Evolutionary conservation across 75 land plant species (phyloP).

Genomic region (Pseudotsuga menziesii): DNA sequence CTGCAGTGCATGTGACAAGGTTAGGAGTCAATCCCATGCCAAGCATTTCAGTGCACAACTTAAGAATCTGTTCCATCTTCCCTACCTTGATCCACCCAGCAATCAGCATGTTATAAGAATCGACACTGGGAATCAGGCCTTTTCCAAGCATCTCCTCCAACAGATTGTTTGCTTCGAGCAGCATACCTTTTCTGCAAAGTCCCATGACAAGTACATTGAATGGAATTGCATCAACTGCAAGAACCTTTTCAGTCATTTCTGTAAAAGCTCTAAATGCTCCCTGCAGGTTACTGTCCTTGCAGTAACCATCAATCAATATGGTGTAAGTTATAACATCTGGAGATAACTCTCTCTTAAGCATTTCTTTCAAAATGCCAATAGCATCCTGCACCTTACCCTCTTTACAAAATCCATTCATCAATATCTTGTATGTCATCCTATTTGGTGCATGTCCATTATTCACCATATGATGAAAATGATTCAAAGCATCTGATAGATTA

Average conservation of each 20-base stretch:
- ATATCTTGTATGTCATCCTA: conserved; percentile 11
- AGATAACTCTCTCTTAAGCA: conserved; percentile 13
- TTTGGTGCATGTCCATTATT: conserved; percentile 6
- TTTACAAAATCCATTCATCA: conserved; percentile 38
- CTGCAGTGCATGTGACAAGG: conserved; percentile 38
- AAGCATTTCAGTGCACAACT: conserved; percentile 42
- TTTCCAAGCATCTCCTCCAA: conserved; percentile 27
- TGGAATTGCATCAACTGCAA: conserved; percentile 45
- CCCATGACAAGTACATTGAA: conserved; percentile 60
- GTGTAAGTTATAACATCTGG: conserved; percentile 40
- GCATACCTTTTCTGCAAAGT: conserved; percentile 47
- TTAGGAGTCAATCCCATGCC: conserved; percentile 38
- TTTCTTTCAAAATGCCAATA: conserved; percentile 13
- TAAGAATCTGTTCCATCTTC: conserved; percentile 43
- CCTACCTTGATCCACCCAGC: conserved; percentile 56
- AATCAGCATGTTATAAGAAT: conserved; percentile 74
- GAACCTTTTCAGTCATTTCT: conserved; percentile 58
- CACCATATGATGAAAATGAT: conserved; percentile 16
- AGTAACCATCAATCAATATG: conserved; percentile 53
- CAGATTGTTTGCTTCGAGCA: conserved; percentile 36
- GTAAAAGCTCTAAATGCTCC: conserved; percentile 48
- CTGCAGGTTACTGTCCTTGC: conserved; percentile 19
- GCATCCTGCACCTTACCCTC: conserved; percentile 28
- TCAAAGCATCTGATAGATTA: conserved; percentile 34
- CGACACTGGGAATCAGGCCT: conserved; percentile 44